Conservation (phyloP, 805 yeast species). For the Pichia scutulata region DNA sequence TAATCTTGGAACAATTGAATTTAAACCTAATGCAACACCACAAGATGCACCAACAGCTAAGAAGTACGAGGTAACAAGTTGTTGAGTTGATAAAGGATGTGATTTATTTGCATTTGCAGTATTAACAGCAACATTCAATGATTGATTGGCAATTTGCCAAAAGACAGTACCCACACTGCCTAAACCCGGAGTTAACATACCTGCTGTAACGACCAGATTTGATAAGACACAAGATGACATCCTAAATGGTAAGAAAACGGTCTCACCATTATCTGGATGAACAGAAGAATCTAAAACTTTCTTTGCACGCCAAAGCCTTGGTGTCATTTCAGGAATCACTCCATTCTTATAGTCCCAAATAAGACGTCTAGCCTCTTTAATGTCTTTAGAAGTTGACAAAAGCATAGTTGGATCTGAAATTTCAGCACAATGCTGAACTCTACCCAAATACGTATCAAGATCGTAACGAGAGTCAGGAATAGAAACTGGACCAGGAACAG, state of each 20-base stretch:
- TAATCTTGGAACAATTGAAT: constrained; percentile 82
- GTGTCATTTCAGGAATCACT: constrained; percentile 52
- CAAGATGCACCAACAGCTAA: constrained; percentile 93
- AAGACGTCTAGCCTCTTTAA: constrained; percentile 54
- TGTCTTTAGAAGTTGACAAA: constrained; percentile 56
- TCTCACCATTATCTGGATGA: constrained; percentile 95
- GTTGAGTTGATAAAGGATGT: constrained; percentile 76
- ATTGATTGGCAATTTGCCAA: constrained; percentile 98
- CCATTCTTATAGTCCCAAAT: constrained; percentile 74
- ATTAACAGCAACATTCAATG: constrained; percentile 93
- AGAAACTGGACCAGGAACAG: constrained; percentile 73
- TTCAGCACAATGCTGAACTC: constrained; percentile 90
- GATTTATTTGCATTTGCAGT: constrained; percentile 95
- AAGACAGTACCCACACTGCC: constrained; percentile 87
- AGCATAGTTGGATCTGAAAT: constrained; percentile 90
- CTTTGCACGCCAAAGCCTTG: constrained; percentile 85
- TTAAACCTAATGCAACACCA: constrained; percentile 89
- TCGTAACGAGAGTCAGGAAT: constrained; percentile 80
- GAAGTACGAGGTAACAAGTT: constrained; percentile 69
- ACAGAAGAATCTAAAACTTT: constrained; percentile 81
- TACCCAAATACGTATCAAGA: constrained; percentile 78
- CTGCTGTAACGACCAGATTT: constrained; percentile 90
- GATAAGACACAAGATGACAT: constrained; percentile 95
- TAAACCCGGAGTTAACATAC: constrained; percentile 93
- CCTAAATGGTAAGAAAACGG: constrained; percentile 87